These are phyloP conservation scores for Saccharomycopsis fibuligera DNA, from an alignment of 805 yeast species.

Conservation along the genomic window DNA sequence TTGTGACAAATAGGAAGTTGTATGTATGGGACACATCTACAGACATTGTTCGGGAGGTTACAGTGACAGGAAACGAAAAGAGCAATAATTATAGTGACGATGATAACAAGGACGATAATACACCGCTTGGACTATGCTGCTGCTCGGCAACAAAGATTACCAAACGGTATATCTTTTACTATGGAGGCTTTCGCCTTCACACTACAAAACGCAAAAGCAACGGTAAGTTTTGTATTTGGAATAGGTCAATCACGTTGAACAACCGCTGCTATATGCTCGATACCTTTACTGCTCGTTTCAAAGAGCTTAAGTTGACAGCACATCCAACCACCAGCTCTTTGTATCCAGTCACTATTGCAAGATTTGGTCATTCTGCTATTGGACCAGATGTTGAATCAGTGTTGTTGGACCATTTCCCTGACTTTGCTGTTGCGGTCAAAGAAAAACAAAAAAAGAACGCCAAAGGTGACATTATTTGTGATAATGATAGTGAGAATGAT, in stretches of 20 bases:
- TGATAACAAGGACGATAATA: no score
- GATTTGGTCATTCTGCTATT: slow-evolving; percentile 16
- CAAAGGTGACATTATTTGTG: background rate
- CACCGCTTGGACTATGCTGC: slow-evolving; percentile 49
- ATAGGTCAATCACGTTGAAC: slow-evolving; percentile 31
- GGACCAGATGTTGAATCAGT: background rate
- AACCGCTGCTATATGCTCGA: slow-evolving; percentile 55
- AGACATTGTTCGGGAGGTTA: slow-evolving; percentile 28
- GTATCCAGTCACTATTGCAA: background rate
- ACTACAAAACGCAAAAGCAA: background rate
- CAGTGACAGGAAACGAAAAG: slow-evolving; percentile 32
- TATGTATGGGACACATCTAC: slow-evolving; percentile 36
- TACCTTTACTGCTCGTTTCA: slow-evolving; percentile 39
- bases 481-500: no score
- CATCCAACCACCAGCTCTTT: background rate
- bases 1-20: slow-evolving; percentile 35
- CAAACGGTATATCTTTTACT: slow-evolving; percentile 48
- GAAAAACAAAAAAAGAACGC: background rate
- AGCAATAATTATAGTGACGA: no score
- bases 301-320: slow-evolving; percentile 26
- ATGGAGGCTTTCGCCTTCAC: slow-evolving; percentile 52
- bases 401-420: no score
- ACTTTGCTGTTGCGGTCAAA: no score
- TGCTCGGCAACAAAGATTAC: slow-evolving; percentile 45
- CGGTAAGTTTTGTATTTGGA: no score